These are phyloP conservation scores for Syzygium oleosum DNA, from an alignment of 345 rosid genomes.

Conservation along the genomic window DNA sequence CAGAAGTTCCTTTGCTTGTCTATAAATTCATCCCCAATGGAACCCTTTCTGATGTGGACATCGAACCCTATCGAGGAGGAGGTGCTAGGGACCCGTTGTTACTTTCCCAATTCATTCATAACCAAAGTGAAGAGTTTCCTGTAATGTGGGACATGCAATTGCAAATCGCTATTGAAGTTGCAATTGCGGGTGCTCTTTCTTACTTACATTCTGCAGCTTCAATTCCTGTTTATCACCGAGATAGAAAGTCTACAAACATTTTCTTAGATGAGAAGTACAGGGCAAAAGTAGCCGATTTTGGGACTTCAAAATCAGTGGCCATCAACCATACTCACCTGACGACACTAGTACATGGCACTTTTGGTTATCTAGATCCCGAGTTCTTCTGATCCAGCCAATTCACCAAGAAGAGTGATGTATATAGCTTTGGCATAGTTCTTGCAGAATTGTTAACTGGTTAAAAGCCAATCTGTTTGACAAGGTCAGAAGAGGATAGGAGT, in stretches of 20 bases:
- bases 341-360: constrained; percentile 3
- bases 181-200: neutral
- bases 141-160: neutral
- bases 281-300: constrained; percentile 7
- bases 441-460: constrained; percentile 3
- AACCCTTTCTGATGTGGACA: too few species aligned
- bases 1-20: neutral
- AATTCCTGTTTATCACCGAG: constrained; percentile 1
- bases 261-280: constrained; percentile 8
- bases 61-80: too few species aligned
- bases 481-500: neutral
- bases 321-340: constrained; percentile 6
- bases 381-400: constrained; percentile 12
- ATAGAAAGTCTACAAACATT: neutral
- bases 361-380: constrained; percentile 12
- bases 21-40: constrained; percentile 6
- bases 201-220: constrained; percentile 12
- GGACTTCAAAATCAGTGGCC: constrained; percentile 10
- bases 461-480: neutral
- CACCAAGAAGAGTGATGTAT: constrained; percentile 16
- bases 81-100: too few species aligned
- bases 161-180: constrained; percentile 5
- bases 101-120: neutral
- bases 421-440: constrained; percentile 13
- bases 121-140: neutral